A percentile compares a stretch with the other conserved stretches of the same genome.
Conservation (phyloP, 2,329 filamentous ascomycete genomes). For the Aspergillus japonicus region DNA sequence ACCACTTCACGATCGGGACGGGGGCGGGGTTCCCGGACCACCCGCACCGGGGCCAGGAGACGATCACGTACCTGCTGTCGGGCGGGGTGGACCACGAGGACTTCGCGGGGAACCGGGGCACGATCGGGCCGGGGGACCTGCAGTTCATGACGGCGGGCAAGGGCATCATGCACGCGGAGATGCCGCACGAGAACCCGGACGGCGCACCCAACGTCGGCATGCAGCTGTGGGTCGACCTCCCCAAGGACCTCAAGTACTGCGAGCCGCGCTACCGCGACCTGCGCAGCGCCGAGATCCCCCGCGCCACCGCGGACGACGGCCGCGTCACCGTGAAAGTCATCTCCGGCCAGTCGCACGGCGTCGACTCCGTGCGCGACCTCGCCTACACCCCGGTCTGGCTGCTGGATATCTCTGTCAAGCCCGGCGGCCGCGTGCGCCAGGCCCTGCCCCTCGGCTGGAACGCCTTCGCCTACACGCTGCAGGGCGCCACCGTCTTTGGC, state of each 20-base stretch:
- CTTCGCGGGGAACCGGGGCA: constrained; percentile 81
- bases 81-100: constrained; percentile 90
- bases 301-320: constrained; percentile 67
- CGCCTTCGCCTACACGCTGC: constrained; percentile 82
- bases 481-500: constrained; percentile 67
- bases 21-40: constrained; percentile 92
- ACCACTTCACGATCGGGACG: constrained; percentile 79
- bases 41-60: constrained; percentile 77
- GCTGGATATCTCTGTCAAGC: constrained; percentile 75
- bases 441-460: constrained; percentile 79
- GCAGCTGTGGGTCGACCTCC: constrained; percentile 94
- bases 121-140: constrained; percentile 80
- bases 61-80: constrained; percentile 83
- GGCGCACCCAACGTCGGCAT: constrained; percentile 78
- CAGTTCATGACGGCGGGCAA: constrained; percentile 97
- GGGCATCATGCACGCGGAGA: constrained; percentile 93
- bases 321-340: constrained; percentile 86
- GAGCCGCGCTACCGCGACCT: constrained; percentile 92
- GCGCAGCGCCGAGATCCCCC: constrained; percentile 73
- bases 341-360: constrained; percentile 76
- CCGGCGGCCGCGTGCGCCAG: constrained; percentile 76
- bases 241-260: constrained; percentile 75
- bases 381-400: constrained; percentile 98
- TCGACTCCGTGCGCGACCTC: constrained; percentile 83
- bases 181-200: constrained; percentile 78